These are phyloP conservation scores for Colletotrichum sojae DNA, from an alignment of 2,329 filamentous ascomycete species.

Conservation along the genomic window DNA sequence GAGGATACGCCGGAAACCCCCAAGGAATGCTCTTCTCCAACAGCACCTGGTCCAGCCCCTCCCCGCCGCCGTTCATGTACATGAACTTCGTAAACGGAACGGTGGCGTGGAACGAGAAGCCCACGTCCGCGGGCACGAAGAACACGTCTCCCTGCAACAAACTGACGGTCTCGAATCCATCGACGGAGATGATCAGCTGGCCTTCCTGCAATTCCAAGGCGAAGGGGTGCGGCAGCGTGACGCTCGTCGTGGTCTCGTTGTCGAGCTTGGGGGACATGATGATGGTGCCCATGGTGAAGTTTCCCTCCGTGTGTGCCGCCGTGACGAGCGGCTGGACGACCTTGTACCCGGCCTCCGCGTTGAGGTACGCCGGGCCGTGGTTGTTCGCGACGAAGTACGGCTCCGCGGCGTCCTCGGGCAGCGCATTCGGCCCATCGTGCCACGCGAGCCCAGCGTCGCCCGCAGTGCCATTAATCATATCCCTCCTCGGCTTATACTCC, in stretches of 20 bases:
- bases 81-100: slow-evolving; percentile 47
- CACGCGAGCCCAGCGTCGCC: slow-evolving; percentile 49
- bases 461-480: slow-evolving; percentile 57
- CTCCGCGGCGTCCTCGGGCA: slow-evolving; percentile 47
- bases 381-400: slow-evolving; percentile 61
- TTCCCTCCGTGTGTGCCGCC: slow-evolving; percentile 52
- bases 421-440: slow-evolving; percentile 54
- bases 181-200: slow-evolving; percentile 42
- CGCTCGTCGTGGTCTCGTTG: background rate
- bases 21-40: slow-evolving; percentile 41
- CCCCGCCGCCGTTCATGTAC: slow-evolving; percentile 44
- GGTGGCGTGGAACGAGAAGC: slow-evolving; percentile 43
- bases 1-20: slow-evolving; percentile 43
- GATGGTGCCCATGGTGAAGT: slow-evolving; percentile 61
- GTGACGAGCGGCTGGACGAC: slow-evolving; percentile 61
- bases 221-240: slow-evolving; percentile 31
- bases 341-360: slow-evolving; percentile 54
- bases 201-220: slow-evolving; percentile 47
- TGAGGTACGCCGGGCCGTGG: slow-evolving; percentile 61
- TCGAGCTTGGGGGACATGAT: slow-evolving; percentile 46
- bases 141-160: slow-evolving; percentile 46
- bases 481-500: slow-evolving; percentile 57
- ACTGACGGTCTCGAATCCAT: slow-evolving; percentile 41
- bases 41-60: slow-evolving; percentile 45
- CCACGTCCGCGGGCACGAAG: slow-evolving; percentile 43